phyloP scores from a whole-genome alignment of 1,284 basidiomycete species.

The Sutorius eximius region DNA sequence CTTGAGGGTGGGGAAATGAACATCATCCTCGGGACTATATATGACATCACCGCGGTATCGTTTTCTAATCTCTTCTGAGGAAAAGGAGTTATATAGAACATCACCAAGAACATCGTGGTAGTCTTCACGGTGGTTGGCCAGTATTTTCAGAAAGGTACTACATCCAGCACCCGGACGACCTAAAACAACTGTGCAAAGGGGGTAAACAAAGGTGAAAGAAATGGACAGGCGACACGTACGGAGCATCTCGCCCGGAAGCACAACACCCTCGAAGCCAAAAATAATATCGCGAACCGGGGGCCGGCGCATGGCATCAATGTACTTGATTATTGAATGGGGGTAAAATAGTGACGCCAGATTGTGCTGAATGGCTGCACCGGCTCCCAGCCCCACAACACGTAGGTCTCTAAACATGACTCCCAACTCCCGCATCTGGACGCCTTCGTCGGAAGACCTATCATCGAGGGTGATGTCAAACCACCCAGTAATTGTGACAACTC shows the following conservation, averaged over 20 bases:
- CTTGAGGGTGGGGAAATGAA: conserved; percentile 74
- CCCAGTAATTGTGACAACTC: not conserved
- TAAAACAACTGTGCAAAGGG: conserved; percentile 45
- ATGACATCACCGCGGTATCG: conserved; percentile 65
- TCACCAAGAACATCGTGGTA: conserved; percentile 62
- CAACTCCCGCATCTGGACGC: conserved; percentile 25
- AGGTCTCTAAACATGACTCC: conserved; percentile 39
- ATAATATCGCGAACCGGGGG: conserved; percentile 52
- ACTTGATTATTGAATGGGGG: conserved; percentile 34
- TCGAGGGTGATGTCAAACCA: conserved; percentile 29
- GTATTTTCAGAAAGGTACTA: conserved; percentile 67
- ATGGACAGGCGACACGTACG: conserved; percentile 49
- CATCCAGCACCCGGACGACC: conserved; percentile 70
- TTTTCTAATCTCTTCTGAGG: conserved; percentile 47
- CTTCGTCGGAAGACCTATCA: conserved; percentile 27
- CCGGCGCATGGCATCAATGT: conserved; percentile 23
- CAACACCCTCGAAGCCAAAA: conserved; percentile 47
- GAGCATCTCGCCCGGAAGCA: conserved; percentile 61
- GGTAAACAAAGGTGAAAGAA: conserved; percentile 7
- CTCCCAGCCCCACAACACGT: conserved; percentile 34
- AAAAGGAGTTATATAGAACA: conserved; percentile 66
- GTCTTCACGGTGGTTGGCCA: conserved; percentile 65
- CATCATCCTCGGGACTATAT: conserved; percentile 70
- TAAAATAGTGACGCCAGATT: conserved; percentile 44
- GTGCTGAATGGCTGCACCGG: conserved; percentile 40